phyloP scores from a whole-genome alignment of 345 rosid species.

The Camelina laxa region DNA sequence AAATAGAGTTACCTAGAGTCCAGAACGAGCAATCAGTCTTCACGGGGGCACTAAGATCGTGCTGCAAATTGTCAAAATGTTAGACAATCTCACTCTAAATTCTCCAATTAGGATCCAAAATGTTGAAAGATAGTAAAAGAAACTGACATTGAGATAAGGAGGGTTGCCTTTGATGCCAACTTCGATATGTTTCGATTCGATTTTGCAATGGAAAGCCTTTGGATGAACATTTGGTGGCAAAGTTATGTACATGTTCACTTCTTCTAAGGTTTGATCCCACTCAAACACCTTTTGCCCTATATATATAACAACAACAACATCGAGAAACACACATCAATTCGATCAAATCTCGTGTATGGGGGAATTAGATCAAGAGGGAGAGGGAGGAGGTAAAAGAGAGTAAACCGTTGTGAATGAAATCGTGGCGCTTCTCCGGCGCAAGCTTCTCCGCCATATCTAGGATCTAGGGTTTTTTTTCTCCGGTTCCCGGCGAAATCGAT shows the following conservation, averaged over 20 bases:
- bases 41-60: conserved; percentile 71
- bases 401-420: conserved; percentile 42
- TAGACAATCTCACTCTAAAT: neutral
- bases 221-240: conserved; percentile 71
- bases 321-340: neutral
- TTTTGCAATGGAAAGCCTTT: conserved; percentile 82
- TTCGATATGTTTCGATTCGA: conserved; percentile 82
- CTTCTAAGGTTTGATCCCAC: conserved; percentile 96
- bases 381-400: neutral
- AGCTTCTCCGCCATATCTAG: conserved; percentile 49
- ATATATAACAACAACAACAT: neutral
- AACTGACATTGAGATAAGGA: conserved; percentile 84
- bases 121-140: conserved; percentile 18
- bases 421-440: conserved; percentile 49
- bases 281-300: conserved; percentile 80
- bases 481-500: conserved; percentile 27
- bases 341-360: conserved; percentile 18
- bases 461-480: neutral
- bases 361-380: neutral
- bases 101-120: neutral
- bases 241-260: conserved; percentile 76
- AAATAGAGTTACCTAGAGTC: conserved; percentile 66
- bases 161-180: conserved; percentile 96
- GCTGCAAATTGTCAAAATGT: conserved; percentile 49
- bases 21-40: conserved; percentile 93